Conservation (phyloP, 306 rosid genomes). For the Vigna angularis region DNA sequence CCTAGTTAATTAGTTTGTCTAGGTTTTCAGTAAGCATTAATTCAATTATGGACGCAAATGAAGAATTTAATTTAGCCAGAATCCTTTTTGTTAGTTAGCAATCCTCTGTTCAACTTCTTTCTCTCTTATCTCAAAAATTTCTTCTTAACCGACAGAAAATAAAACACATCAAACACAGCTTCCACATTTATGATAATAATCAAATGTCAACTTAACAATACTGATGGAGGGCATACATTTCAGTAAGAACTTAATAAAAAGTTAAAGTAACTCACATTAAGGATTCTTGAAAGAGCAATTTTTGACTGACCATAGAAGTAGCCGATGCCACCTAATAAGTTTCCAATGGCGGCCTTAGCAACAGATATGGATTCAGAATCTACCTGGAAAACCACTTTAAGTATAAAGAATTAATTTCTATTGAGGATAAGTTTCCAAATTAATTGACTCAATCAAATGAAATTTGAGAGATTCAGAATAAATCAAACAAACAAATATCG, state of each 20-base stretch:
- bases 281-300: conserved; percentile 62
- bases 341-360: conserved; percentile 91
- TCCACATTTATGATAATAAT: conserved; percentile 30
- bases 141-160: conserved; percentile 22
- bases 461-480: conserved; percentile 34
- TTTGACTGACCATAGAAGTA: conserved; percentile 94
- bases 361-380: conserved; percentile 74
- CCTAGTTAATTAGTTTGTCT: conserved; percentile 26
- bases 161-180: conserved; percentile 22
- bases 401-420: conserved; percentile 47
- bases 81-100: conserved; percentile 15
- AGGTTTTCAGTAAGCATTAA: background rate
- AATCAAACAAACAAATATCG: conserved; percentile 16
- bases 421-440: conserved; percentile 33
- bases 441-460: conserved; percentile 23
- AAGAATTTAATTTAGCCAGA: conserved; percentile 34
- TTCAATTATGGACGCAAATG: background rate
- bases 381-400: conserved; percentile 64
- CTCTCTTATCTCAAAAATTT: conserved; percentile 9
- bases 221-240: conserved; percentile 21
- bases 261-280: conserved; percentile 61
- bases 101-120: conserved; percentile 10
- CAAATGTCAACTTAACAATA: conserved; percentile 9
- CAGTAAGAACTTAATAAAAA: conserved; percentile 11
- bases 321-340: conserved; percentile 93